Percentiles rank a stretch among this genome's conserved stretches.
Conservation (phyloP, 78 protist species). For the Dictyostelium capitatum region DNA sequence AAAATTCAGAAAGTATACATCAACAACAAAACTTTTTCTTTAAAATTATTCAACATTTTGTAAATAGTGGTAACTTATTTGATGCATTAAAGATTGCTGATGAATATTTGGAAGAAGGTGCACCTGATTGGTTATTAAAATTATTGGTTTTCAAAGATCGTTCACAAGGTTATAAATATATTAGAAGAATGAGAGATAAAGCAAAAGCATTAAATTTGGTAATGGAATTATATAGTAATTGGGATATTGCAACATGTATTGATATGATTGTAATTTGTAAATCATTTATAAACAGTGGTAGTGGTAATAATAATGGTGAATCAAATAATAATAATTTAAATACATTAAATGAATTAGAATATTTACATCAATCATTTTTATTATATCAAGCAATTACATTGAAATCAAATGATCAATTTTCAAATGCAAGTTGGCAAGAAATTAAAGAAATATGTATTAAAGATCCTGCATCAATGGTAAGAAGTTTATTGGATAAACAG, state of each 20-base stretch:
- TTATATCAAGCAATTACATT: slow-evolving; percentile 51
- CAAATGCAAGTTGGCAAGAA: slow-evolving; percentile 57
- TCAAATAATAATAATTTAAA: neutral
- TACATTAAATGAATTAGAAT: slow-evolving; percentile 10
- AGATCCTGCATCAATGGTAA: slow-evolving; percentile 48
- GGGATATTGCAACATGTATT: slow-evolving; percentile 56
- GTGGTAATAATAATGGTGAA: neutral
- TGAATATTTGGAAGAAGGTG: slow-evolving; percentile 76
- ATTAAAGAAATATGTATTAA: slow-evolving; percentile 38
- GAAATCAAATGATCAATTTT: neutral
- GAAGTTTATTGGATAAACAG: slow-evolving; percentile 33
- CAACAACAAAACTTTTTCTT: slow-evolving; percentile 78
- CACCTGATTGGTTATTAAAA: slow-evolving; percentile 77
- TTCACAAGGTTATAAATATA: slow-evolving; percentile 39
- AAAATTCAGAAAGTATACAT: slow-evolving; percentile 57
- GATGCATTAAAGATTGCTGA: slow-evolving; percentile 77
- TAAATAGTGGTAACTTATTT: neutral
- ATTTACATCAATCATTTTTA: slow-evolving; percentile 37
- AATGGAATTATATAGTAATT: slow-evolving; percentile 38
- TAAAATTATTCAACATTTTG: slow-evolving; percentile 60
- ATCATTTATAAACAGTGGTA: slow-evolving; percentile 3
- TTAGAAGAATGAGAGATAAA: slow-evolving; percentile 66
- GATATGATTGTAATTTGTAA: slow-evolving; percentile 61
- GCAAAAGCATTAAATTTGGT: slow-evolving; percentile 35
- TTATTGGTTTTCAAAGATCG: slow-evolving; percentile 60